Evolutionary conservation across 306 rosid species (phyloP).

Genomic region (Carpinus viminea): DNA sequence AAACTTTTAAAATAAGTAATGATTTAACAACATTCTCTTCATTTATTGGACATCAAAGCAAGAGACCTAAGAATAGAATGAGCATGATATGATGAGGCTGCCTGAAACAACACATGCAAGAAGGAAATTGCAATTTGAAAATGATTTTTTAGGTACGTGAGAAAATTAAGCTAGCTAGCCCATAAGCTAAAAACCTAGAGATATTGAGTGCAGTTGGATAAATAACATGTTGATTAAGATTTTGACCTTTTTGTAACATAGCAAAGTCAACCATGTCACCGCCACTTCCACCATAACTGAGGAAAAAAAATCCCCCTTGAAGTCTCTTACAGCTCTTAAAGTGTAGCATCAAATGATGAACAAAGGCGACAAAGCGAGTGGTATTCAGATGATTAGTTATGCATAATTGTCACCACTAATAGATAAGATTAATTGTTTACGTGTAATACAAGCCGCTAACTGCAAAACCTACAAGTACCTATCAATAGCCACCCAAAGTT

Average conservation of each 20-base stretch:
- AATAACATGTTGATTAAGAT: too few species aligned
- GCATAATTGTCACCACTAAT: constrained; percentile 22
- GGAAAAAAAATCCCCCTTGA: not conserved
- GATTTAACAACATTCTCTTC: too few species aligned
- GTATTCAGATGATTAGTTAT: constrained; percentile 36
- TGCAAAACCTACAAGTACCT: not conserved
- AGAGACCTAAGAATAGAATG: too few species aligned
- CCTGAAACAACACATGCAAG: too few species aligned
- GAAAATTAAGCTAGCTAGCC: too few species aligned
- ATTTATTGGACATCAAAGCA: too few species aligned
- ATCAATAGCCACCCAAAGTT: constrained; percentile 8
- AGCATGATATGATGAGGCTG: too few species aligned
- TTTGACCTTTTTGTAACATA: constrained; percentile 12
- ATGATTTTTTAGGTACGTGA: too few species aligned
- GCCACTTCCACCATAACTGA: constrained; percentile 29
- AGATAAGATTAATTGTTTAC: constrained; percentile 45
- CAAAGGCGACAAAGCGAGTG: constrained; percentile 7
- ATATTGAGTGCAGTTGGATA: too few species aligned
- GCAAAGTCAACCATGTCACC: constrained; percentile 42
- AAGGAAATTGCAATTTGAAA: too few species aligned
- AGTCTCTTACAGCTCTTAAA: constrained; percentile 21
- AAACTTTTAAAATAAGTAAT: too few species aligned
- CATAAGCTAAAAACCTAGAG: not conserved
- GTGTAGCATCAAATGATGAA: constrained; percentile 33
- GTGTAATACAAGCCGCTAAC: constrained; percentile 47